Evolutionary conservation across 495 filamentous ascomycete genomes (phyloP), one percentile per base, ranked within the genome.

Genomic region (Melanomma pulvis-pyrius): DNA sequence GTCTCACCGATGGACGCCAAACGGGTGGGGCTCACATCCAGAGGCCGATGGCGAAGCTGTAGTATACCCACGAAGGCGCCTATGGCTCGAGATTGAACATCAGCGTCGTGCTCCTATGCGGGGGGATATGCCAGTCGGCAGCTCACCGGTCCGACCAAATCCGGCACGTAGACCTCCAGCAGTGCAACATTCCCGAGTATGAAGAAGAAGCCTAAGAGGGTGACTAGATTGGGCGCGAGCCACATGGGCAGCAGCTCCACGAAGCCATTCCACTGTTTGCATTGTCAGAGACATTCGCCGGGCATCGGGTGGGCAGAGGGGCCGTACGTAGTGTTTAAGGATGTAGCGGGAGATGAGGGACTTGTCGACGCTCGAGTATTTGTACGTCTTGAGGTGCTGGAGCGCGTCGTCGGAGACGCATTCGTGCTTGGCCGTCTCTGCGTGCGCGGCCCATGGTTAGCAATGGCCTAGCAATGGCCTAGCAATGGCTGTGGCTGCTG

Each of bases 161-260:
- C 94, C 54, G 96, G 96, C 81, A 98, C 89, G 71, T 86, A 89
- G 44, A 96, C 81, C 52, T 88, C 86, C 59, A 97, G 82, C 54
- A 92, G 80, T 51, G 82, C 85, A 59, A 98, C 89, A 74, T 98
- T 97, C 51, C 79, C 85, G 15, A 98, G 79, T 69, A 98, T 96
- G 79, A 91, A 98, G 78, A 90, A 86, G 84, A 98, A 98, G 61
- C 94, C 94, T 24, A 98, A 75, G 9, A 98, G 86, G 68, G 94
- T 98, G 36, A 98, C 93, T 86, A 96, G 93, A 75, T 98, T 98
- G 8, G 94, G 94, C 13, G 96, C 96, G 32, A 98, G 82, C 92
- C 93, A 98, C 84, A 96, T 77, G 60, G 94, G 94, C 68, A 98
- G 77, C 32, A 98, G 76, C 75, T 96, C 86, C 65, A 97, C 96